These are phyloP conservation scores for Thermomucor indicae-seudaticae DNA, from an alignment of 371 early-diverging fungal species.

Conservation along the genomic window DNA sequence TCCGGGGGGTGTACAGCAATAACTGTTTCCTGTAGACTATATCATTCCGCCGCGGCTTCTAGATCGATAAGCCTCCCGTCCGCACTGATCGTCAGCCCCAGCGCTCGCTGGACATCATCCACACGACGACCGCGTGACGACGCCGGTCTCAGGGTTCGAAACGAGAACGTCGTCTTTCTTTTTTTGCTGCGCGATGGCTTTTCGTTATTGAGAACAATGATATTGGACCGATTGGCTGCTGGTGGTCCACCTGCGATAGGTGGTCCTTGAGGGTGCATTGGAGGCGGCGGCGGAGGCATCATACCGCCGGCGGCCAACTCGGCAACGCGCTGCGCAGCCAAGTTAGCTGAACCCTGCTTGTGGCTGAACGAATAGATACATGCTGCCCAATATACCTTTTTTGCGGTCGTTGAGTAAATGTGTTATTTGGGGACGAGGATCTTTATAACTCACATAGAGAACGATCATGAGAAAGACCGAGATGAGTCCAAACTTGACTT, in stretches of 20 bases:
- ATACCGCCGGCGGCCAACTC: background rate
- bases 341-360: slow-evolving; percentile 10
- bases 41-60: no score
- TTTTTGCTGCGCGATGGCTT: slow-evolving; percentile 10
- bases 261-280: background rate
- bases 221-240: slow-evolving; percentile 15
- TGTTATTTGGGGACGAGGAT: background rate
- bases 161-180: background rate
- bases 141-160: background rate
- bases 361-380: slow-evolving; percentile 39
- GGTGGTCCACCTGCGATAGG: slow-evolving; percentile 2
- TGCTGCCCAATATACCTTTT: slow-evolving; percentile 43
- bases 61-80: background rate
- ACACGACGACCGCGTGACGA: no score
- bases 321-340: slow-evolving; percentile 3
- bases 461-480: slow-evolving; percentile 26
- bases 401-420: background rate
- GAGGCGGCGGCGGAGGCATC: slow-evolving; percentile 6
- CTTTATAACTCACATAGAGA: slow-evolving; percentile 29
- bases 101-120: no score
- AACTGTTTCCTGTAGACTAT: no score
- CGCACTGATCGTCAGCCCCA: background rate
- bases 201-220: slow-evolving; percentile 28
- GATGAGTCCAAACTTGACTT: slow-evolving; percentile 42
- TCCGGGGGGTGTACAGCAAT: no score